A percentile compares a stretch with the other conserved stretches of the same genome.
Evolutionary conservation across 2,329 filamentous ascomycete species (phyloP).

Genomic region (Remersonia thermophila): DNA sequence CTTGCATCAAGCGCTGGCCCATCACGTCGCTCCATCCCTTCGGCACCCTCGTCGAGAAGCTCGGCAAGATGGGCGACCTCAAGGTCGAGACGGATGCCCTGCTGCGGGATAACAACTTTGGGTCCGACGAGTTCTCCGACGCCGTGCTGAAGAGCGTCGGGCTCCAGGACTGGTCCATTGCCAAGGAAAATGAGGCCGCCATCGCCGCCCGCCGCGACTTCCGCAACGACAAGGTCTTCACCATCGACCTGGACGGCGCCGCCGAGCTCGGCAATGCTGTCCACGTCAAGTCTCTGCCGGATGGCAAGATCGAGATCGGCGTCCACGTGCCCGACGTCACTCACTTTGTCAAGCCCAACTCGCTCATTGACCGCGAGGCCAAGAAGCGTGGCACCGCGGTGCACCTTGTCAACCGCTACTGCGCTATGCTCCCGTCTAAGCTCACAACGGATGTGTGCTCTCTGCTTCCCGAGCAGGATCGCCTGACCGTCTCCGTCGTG

Average conservation of each 20-base stretch:
- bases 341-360: conserved; percentile 94
- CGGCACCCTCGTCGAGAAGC: conserved; percentile 90
- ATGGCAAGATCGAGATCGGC: conserved; percentile 86
- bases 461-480: conserved; percentile 72
- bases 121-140: conserved; percentile 93
- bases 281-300: conserved; percentile 71
- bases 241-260: conserved; percentile 78
- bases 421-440: conserved; percentile 80
- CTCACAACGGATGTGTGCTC: conserved; percentile 82
- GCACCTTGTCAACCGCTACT: conserved; percentile 77
- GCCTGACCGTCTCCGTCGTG: conserved; percentile 82
- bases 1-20: conserved; percentile 98
- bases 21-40: conserved; percentile 99
- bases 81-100: conserved; percentile 97
- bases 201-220: conserved; percentile 75
- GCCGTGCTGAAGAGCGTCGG: conserved; percentile 88
- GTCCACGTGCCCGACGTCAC: conserved; percentile 91
- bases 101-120: conserved; percentile 96
- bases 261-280: conserved; percentile 86
- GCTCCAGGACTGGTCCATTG: conserved; percentile 80
- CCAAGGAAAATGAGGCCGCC: conserved; percentile 65
- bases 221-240: conserved; percentile 78
- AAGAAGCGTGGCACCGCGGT: conserved; percentile 97
- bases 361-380: conserved; percentile 88
- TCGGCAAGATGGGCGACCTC: conserved; percentile 92